Conservation (phyloP, 495 filamentous ascomycete species). For the Penicillium argentinense region DNA sequence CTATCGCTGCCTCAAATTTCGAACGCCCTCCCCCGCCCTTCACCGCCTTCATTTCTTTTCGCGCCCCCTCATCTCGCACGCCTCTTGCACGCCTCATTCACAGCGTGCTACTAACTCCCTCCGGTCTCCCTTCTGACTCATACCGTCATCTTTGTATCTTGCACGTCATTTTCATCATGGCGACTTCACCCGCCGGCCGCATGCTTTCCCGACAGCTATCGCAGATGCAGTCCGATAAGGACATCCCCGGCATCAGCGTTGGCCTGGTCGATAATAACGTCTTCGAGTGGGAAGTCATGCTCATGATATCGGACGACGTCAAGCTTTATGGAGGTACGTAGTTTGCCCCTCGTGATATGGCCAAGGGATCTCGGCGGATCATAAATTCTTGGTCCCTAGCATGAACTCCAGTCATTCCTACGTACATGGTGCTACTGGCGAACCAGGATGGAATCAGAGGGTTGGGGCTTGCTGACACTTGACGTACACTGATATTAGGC, state of each 20-base stretch:
- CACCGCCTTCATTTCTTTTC: constrained; percentile 25
- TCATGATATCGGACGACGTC: constrained; percentile 97
- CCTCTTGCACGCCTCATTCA: neutral
- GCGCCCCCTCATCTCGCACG: neutral
- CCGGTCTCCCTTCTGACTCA: neutral
- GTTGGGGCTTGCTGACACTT: too few relatives aligned
- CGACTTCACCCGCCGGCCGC: constrained; percentile 60
- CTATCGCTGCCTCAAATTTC: neutral
- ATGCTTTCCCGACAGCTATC: constrained; percentile 85
- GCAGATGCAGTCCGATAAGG: constrained; percentile 87
- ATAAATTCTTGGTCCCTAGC: too few relatives aligned
- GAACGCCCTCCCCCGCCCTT: constrained; percentile 3
- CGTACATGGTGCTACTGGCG: too few relatives aligned
- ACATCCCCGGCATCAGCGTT: constrained; percentile 91
- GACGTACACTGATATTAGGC: too few relatives aligned
- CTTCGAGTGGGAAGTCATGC: constrained; percentile 99
- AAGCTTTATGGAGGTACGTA: constrained; percentile 86
- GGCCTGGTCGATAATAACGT: constrained; percentile 85
- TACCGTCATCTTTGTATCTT: neutral
- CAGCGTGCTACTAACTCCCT: neutral
- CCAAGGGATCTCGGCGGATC: too few relatives aligned
- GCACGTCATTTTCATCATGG: constrained; percentile 41
- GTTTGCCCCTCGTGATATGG: too few relatives aligned
- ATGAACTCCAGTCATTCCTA: too few relatives aligned
- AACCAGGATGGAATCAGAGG: too few relatives aligned